These are phyloP conservation scores for Nitzschia putrida DNA, from an alignment of 108 stramenopile species.

Conservation along the genomic window DNA sequence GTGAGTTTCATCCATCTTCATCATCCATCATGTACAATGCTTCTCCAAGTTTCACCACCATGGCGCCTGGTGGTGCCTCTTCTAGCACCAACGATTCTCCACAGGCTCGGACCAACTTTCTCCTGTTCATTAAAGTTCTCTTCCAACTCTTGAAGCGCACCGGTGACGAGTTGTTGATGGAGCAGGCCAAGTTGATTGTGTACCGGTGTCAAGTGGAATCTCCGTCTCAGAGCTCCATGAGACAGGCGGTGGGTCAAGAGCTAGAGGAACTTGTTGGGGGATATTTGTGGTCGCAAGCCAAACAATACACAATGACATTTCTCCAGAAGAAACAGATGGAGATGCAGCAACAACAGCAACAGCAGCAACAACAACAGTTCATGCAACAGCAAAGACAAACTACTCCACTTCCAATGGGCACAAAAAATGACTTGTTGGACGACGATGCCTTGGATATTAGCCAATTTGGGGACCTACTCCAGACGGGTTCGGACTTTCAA, in stretches of 20 bases:
- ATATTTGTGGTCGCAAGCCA: neutral
- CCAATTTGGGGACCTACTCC: no score
- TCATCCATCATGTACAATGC: neutral
- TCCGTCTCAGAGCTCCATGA: neutral
- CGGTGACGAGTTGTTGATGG: constrained; percentile 17
- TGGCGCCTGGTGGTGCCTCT: neutral
- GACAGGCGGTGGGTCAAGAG: neutral
- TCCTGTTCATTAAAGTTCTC: constrained; percentile 15
- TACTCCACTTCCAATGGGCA: no score
- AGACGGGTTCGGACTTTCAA: no score
- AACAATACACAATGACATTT: neutral
- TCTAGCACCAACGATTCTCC: no score
- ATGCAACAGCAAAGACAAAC: no score
- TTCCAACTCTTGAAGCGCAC: constrained; percentile 4
- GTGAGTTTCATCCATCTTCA: no score
- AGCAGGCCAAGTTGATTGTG: constrained; percentile 17
- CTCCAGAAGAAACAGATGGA: neutral
- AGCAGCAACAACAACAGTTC: neutral
- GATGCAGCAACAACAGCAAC: neutral
- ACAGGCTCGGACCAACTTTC: constrained; percentile 10
- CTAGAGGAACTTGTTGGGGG: constrained; percentile 3
- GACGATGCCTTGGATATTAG: no score
- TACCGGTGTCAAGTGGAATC: neutral
- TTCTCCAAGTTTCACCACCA: neutral
- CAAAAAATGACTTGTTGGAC: no score